Evolutionary conservation across 1,284 basidiomycete genomes (phyloP).

Genomic region (Naganishia liquefaciens): DNA sequence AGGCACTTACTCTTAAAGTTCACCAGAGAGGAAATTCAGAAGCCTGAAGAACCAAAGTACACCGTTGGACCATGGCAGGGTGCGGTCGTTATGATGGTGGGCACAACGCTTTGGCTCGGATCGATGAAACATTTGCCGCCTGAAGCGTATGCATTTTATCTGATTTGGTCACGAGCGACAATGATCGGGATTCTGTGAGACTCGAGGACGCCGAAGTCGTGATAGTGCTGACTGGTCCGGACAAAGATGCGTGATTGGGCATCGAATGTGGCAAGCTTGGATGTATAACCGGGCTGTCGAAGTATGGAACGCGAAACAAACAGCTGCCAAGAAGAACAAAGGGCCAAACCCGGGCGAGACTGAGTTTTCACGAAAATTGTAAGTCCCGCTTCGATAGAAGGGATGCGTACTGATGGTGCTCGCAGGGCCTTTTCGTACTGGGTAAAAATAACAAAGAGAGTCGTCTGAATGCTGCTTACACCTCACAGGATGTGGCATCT

Average conservation of each 20-base stretch:
- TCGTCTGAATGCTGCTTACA: neutral
- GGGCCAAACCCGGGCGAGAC: slow-evolving; percentile 31
- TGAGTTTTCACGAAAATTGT: slow-evolving; percentile 31
- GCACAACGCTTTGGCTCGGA: slow-evolving; percentile 31
- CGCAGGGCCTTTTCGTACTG: slow-evolving; percentile 32
- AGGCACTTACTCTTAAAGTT: neutral
- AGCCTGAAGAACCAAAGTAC: slow-evolving; percentile 19
- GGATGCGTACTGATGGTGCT: neutral
- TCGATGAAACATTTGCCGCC: slow-evolving; percentile 29
- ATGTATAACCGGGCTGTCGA: slow-evolving; percentile 26
- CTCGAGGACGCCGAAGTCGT: neutral
- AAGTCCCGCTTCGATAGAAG: neutral
- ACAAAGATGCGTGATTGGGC: slow-evolving; percentile 12
- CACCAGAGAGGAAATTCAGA: slow-evolving; percentile 11
- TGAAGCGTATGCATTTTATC: slow-evolving; percentile 33
- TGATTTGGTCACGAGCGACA: slow-evolving; percentile 30
- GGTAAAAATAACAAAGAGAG: slow-evolving; percentile 14
- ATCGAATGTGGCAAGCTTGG: slow-evolving; percentile 32
- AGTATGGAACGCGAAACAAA: slow-evolving; percentile 34
- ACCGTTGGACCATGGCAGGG: slow-evolving; percentile 32
- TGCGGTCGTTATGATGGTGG: slow-evolving; percentile 32
- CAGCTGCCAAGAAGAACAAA: slow-evolving; percentile 20
- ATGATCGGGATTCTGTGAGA: slow-evolving; percentile 31
- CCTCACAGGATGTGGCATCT: slow-evolving; percentile 29
- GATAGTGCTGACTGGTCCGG: neutral